Base-by-base conservation (phyloP, 305 asterid genomes). In the Fraxinus platypoda region DNA sequence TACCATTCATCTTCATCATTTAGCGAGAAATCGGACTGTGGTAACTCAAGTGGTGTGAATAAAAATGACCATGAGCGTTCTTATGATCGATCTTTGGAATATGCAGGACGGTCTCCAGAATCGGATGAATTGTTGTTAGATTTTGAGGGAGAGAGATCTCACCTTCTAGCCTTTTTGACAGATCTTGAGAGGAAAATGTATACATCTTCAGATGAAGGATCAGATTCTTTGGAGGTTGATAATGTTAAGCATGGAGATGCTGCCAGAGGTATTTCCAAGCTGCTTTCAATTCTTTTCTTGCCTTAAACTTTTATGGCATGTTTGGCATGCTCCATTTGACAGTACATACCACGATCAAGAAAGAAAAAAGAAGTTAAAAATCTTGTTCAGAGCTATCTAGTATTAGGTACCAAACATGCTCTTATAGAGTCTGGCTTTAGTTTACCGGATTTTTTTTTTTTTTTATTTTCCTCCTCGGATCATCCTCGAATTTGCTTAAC, bases 91-190 rank as follows among this genome's bases (percentile, higher is more conserved):
- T 26, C 80, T 0, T 68, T 41, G 75, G 91, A 88, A 77, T 19
- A 52, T 11, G 81, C 49, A 75, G 87, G 49, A 2, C 75, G 82
- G 83, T 49, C 41, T 80, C 33, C 35, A 6, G 35, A 33, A 33
- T 33, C 37, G 15, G 89, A 86, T 6, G 91, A 75, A 25, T 87
- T 91, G 0, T 80, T 86, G 2, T 73, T 88, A 23, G 92, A 88
- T 87, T 88, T 91, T 3, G 93, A 91, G 79, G 84, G 88, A 0
- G 93, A 94, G 78, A 92, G 90, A 66, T 84, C 87, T 34, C 81
- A 85, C 83, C 92, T 95, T 80, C 84, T 93, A 5, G 80, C 82
- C 4, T 81, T 91, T 46, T 75, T 94, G 91, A 87, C 81, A 68
- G 90, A 88, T 73, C 85, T 91, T 25, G 94, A 90, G 84, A 87